Evolutionary conservation across 495 filamentous ascomycete genomes (phyloP), one percentile per base, ranked within the genome.

Genomic region (Thermochaetoides thermophila): DNA sequence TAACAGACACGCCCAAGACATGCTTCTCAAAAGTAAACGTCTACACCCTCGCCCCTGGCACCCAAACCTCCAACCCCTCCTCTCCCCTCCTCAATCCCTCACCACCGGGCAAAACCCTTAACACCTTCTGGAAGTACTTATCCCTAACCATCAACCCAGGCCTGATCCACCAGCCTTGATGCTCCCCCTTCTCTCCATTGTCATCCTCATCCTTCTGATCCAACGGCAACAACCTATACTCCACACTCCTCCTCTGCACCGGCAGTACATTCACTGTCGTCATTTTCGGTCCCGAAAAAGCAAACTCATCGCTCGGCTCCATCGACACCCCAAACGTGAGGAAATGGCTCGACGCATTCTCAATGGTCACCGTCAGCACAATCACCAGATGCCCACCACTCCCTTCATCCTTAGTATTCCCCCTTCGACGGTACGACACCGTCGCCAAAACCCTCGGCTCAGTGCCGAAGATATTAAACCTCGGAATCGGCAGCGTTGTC

Each of bases 321-420:
- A 99, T 94, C 7, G 71, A 69, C 19, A 94, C 50, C 14, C 76
- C 81, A 55, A 99, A 96, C 0, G 84, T 91, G 13, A 99, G 68
- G 53, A 89, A 86, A 47, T 96, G 87, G 47, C 73, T 77, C 2
- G 91, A 93, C 3, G 89, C 81, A 50, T 99, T 99, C 50, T 99
- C 89, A 39, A 96, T 68, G 5, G 74, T 79, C 43, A 92, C 81
- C 15, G 55, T 48, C 5, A 70, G 52, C 41, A 31, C 29, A 36
- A 32, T 14, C 27, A 13, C n/a, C 36, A 16, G 5, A 41, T 35
- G 13, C 39, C 12, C 20, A 31, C 31, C 15, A 27, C 24, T 15
- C 38, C 24, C n/a, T 30, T 17, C 17, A 12, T 8, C 42, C 42
- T 16, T 5, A n/a, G n/a, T n/a, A n/a, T n/a, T n/a, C n/a, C n/a